Percentiles rank a stretch among this genome's conserved stretches.
phyloP scores from a whole-genome alignment of 192 early-diverging fungal genomes.

The Rhizophagus sp. region DNA sequence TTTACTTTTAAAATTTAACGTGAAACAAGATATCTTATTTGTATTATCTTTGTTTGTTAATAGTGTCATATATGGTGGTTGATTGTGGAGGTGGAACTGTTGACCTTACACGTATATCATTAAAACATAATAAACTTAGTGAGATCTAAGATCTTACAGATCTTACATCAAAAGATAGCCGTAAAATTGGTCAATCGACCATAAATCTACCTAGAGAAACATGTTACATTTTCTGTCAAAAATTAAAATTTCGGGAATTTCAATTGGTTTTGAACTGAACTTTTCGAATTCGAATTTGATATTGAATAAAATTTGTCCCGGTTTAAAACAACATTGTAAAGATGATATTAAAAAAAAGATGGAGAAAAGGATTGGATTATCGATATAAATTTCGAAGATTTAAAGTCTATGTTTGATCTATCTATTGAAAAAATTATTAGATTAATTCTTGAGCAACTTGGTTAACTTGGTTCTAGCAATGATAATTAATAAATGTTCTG shows the following conservation, averaged over 20 bases:
- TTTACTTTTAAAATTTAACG: no score
- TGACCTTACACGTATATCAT: slow-evolving; percentile 24
- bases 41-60: background rate
- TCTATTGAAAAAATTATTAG: slow-evolving; percentile 40
- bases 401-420: slow-evolving; percentile 49
- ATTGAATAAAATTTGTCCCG: slow-evolving; percentile 3
- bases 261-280: background rate
- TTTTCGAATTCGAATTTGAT: background rate
- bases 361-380: slow-evolving; percentile 12
- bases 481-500: slow-evolving; percentile 10
- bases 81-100: slow-evolving; percentile 47
- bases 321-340: background rate
- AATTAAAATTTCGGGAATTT: background rate
- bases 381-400: background rate
- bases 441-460: slow-evolving; percentile 44
- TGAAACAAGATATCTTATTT: no score
- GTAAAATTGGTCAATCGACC: background rate
- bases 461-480: slow-evolving; percentile 38
- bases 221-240: background rate
- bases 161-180: slow-evolving; percentile 43
- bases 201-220: background rate
- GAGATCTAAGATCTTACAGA: slow-evolving; percentile 50
- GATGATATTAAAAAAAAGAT: background rate
- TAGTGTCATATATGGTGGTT: slow-evolving; percentile 36
- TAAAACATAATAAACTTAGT: slow-evolving; percentile 22